These are phyloP conservation scores for Coriaria nepalensis DNA, from an alignment of 306 rosid genomes.

Conservation along the genomic window DNA sequence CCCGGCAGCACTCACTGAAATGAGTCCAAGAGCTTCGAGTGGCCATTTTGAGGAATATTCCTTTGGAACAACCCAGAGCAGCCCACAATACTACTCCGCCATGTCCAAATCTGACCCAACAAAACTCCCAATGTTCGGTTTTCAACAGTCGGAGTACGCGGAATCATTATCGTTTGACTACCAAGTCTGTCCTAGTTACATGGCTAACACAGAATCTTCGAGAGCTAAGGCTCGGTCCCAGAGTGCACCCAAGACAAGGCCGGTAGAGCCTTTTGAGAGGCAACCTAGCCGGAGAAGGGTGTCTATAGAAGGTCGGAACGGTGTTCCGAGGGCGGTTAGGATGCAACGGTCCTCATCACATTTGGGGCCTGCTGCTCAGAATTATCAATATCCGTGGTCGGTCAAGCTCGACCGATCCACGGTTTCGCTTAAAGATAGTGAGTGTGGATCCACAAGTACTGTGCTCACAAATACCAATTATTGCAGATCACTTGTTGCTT, in stretches of 20 bases:
- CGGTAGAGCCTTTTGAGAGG: conserved; percentile 50
- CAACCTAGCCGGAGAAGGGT: conserved; percentile 56
- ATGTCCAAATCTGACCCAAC: conserved; percentile 33
- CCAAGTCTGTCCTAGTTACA: conserved; percentile 68
- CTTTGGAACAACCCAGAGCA: conserved; percentile 46
- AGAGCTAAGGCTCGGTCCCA: conserved; percentile 77
- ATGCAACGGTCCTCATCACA: conserved; percentile 94
- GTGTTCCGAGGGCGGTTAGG: conserved; percentile 61
- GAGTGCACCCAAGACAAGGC: conserved; percentile 86
- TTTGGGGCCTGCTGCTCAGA: conserved; percentile 49
- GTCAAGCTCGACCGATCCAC: conserved; percentile 64
- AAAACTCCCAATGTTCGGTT: conserved; percentile 33
- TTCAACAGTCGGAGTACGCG: conserved; percentile 44
- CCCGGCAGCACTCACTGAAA: conserved; percentile 45
- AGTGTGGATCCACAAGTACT: conserved; percentile 76
- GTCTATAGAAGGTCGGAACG: conserved; percentile 62
- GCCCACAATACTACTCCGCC: conserved; percentile 61
- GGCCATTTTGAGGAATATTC: conserved; percentile 65
- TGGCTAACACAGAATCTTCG: conserved; percentile 90
- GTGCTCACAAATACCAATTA: conserved; percentile 50
- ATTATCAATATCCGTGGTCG: conserved; percentile 61
- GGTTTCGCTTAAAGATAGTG: conserved; percentile 68
- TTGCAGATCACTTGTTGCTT: conserved; percentile 57
- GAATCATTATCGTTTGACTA: conserved; percentile 47
- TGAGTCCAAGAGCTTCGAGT: conserved; percentile 59